A percentile compares a stretch with the other conserved stretches of the same genome.
Conservation (phyloP, 768 basidiomycete genomes). For the Dioszegia hungarica region DNA sequence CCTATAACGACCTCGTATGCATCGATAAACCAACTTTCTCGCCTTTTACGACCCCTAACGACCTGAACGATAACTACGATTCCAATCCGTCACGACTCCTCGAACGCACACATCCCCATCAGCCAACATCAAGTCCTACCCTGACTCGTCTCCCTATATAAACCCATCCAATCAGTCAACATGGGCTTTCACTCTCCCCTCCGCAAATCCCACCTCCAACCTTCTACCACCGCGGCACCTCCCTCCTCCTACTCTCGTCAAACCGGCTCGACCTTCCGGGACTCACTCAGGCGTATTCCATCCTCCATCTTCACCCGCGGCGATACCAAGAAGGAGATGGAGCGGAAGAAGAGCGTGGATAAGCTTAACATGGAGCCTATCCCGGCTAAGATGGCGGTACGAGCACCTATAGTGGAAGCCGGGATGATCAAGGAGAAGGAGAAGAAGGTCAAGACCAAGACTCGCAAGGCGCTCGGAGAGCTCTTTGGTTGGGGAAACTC, state of each 20-base stretch:
- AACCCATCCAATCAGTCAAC: not conserved
- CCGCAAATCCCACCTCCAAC: conserved; percentile 25
- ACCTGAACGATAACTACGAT: not conserved
- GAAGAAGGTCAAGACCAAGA: conserved; percentile 25
- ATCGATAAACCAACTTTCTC: not conserved
- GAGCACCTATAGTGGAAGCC: not conserved
- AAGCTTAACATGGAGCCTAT: not conserved
- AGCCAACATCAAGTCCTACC: conserved; percentile 4
- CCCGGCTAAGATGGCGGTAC: not conserved
- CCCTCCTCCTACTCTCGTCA: conserved; percentile 6
- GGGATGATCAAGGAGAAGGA: conserved; percentile 7
- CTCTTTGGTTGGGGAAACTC: conserved; percentile 35
- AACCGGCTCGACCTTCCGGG: conserved; percentile 13
- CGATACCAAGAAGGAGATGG: conserved; percentile 14
- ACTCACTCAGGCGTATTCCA: conserved; percentile 29
- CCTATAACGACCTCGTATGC: conserved; percentile 3
- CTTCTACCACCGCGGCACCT: conserved; percentile 6
- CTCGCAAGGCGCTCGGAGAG: conserved; percentile 34
- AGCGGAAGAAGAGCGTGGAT: conserved; percentile 9
- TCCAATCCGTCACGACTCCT: not conserved
- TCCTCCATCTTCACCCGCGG: conserved; percentile 25
- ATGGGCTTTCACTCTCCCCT: conserved; percentile 10
- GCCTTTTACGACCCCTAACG: conserved; percentile 2
- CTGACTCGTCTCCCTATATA: conserved; percentile 13
- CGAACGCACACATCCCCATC: not conserved